Evolutionary conservation across 1,139 yeast species (phyloP).

Genomic region (Zygoascus sp.): DNA sequence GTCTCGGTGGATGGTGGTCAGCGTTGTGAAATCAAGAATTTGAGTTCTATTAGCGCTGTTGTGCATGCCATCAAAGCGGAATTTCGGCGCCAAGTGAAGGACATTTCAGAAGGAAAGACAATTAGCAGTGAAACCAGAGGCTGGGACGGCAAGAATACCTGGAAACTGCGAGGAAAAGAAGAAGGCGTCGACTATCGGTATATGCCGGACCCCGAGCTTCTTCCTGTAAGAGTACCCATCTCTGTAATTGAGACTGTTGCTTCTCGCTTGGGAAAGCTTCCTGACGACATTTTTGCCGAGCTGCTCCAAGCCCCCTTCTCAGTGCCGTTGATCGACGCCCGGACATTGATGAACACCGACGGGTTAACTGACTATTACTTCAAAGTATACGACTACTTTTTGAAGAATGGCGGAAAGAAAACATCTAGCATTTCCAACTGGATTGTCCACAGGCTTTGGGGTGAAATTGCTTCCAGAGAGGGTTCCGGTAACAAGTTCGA

Average conservation of each 20-base stretch:
- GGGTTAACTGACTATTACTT: conserved; percentile 51
- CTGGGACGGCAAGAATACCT: conserved; percentile 75
- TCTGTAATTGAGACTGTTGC: conserved; percentile 41
- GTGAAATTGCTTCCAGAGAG: conserved; percentile 42
- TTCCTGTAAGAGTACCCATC: conserved; percentile 47
- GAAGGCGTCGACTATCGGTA: conserved; percentile 82
- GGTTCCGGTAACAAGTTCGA: conserved; percentile 47
- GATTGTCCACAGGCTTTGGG: conserved; percentile 78
- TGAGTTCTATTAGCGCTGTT: conserved; percentile 81
- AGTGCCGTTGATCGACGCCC: conserved; percentile 69
- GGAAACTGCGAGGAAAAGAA: conserved; percentile 69
- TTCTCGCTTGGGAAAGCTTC: conserved; percentile 51
- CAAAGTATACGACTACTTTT: conserved; percentile 37
- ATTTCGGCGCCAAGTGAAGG: conserved; percentile 59
- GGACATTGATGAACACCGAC: conserved; percentile 49
- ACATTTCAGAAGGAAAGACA: conserved; percentile 35
- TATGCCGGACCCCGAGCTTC: conserved; percentile 91
- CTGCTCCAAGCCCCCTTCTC: conserved; percentile 50
- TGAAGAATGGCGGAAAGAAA: conserved; percentile 20
- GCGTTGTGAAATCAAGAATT: conserved; percentile 83
- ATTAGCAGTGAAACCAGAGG: conserved; percentile 77
- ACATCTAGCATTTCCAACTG: conserved; percentile 58
- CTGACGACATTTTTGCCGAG: conserved; percentile 53
- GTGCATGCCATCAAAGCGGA: conserved; percentile 73
- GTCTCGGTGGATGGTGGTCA: conserved; percentile 64